Conservation (phyloP, 495 filamentous ascomycete genomes). For the Penicillium coprophilum region DNA sequence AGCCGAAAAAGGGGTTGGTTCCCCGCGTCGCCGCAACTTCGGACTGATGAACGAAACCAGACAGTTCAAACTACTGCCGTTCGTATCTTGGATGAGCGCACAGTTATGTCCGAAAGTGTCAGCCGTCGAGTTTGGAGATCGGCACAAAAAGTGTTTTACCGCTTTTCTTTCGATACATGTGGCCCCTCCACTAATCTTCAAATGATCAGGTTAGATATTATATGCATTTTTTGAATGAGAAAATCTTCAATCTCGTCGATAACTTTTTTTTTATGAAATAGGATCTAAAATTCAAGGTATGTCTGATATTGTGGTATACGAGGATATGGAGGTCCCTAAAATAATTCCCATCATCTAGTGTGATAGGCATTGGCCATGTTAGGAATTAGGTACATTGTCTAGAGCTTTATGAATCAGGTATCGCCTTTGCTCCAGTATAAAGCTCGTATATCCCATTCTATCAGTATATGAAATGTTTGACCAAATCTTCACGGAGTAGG, state of each 20-base stretch:
- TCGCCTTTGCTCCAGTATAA: too few relatives aligned
- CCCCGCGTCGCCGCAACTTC: slow-evolving; percentile 17
- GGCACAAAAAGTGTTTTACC: slow-evolving; percentile 25
- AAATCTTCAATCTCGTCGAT: not conserved
- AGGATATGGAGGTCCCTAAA: too few relatives aligned
- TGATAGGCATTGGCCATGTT: too few relatives aligned
- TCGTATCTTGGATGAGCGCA: slow-evolving; percentile 1
- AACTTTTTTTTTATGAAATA: not conserved
- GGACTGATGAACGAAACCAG: not conserved
- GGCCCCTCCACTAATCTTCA: not conserved
- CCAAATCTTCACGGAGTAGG: too few relatives aligned
- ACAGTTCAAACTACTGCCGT: not conserved
- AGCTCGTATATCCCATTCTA: too few relatives aligned
- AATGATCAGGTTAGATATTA: not conserved
- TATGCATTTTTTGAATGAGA: not conserved
- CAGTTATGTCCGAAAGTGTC: slow-evolving; percentile 15
- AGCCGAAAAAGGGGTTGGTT: slow-evolving; percentile 15
- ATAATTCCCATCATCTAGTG: too few relatives aligned
- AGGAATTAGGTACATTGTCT: too few relatives aligned
- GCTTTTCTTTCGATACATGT: slow-evolving; percentile 3
- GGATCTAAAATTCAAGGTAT: too few relatives aligned
- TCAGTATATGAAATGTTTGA: too few relatives aligned
- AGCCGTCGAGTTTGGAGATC: slow-evolving; percentile 25
- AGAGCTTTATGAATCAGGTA: too few relatives aligned
- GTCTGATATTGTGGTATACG: too few relatives aligned